These are phyloP conservation scores for Blepharisma stoltei DNA, from an alignment of 73 alveolate genomes.

Conservation along the genomic window DNA sequence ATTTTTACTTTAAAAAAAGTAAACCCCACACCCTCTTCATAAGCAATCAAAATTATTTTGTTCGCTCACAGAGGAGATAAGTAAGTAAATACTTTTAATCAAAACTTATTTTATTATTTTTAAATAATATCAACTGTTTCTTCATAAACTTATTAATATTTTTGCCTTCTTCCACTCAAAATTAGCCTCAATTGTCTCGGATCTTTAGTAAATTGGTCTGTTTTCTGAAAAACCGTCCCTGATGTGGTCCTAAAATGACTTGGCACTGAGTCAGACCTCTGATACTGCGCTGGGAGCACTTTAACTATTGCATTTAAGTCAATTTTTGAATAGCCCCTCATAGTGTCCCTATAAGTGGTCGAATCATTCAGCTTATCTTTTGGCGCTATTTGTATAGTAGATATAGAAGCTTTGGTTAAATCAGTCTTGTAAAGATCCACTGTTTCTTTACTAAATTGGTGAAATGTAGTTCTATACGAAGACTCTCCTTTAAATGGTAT, in stretches of 20 bases:
- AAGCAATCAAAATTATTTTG: too few species aligned
- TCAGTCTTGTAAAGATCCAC: background rate
- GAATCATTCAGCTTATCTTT: conserved; percentile 1
- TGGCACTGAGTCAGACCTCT: background rate
- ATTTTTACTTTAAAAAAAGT: too few species aligned
- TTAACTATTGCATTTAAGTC: background rate
- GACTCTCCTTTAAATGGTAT: background rate
- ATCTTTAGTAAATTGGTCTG: too few species aligned
- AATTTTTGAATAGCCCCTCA: background rate
- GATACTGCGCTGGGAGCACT: background rate
- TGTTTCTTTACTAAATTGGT: background rate
- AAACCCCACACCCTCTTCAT: too few species aligned
- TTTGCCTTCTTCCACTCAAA: too few species aligned
- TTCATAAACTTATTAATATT: too few species aligned
- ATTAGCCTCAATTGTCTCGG: too few species aligned
- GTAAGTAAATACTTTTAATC: too few species aligned
- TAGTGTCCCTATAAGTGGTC: conserved; percentile 4
- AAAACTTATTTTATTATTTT: too few species aligned
- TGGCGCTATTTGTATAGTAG: background rate
- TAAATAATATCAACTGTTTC: too few species aligned
- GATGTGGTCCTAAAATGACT: conserved; percentile 12
- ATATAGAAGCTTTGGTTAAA: background rate
- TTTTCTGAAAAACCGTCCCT: too few species aligned
- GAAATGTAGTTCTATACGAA: background rate
- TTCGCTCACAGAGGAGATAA: too few species aligned